A percentile compares a stretch with the other conserved stretches of the same genome.
Evolutionary conservation across 2,329 filamentous ascomycete genomes (phyloP).

Genomic region (Aspergillus alliaceus): DNA sequence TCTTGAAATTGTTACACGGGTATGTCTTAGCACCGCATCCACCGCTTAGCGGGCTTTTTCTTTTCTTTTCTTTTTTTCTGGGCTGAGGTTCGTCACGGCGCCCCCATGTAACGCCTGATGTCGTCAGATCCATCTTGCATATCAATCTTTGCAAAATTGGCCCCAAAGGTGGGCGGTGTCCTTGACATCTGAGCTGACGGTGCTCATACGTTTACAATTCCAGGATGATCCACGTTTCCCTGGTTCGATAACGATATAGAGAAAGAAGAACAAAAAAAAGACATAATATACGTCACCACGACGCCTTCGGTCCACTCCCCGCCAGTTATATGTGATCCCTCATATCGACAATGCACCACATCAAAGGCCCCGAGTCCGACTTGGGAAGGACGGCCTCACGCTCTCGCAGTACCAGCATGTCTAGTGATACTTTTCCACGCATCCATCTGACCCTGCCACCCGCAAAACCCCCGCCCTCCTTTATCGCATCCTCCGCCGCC

Average conservation of each 20-base stretch:
- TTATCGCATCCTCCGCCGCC: conserved; percentile 83
- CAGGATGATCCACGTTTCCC: conserved; percentile 8
- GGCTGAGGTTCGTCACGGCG: background rate
- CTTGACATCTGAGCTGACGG: conserved; percentile 8
- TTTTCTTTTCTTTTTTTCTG: conserved; percentile 1
- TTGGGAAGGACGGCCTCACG: conserved; percentile 29
- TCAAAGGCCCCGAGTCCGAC: conserved; percentile 32
- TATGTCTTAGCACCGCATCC: conserved; percentile 8
- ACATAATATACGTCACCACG: background rate
- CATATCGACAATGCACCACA: conserved; percentile 29
- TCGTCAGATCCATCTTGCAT: conserved; percentile 6
- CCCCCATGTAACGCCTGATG: background rate
- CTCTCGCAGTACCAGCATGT: conserved; percentile 42
- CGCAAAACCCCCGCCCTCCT: conserved; percentile 76
- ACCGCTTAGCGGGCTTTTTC: background rate
- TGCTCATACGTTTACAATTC: background rate
- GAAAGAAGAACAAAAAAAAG: background rate
- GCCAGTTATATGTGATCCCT: conserved; percentile 9
- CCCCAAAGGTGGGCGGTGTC: conserved; percentile 10
- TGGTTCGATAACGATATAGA: background rate
- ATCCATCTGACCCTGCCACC: conserved; percentile 63
- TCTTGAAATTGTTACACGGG: conserved; percentile 8
- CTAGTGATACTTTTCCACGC: conserved; percentile 36
- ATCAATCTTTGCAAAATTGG: conserved; percentile 1
- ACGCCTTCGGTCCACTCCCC: background rate